Percentiles rank a stretch among this genome's conserved stretches.
phyloP scores from a whole-genome alignment of 1,284 basidiomycete species.

The Heimioporus retisporus region DNA sequence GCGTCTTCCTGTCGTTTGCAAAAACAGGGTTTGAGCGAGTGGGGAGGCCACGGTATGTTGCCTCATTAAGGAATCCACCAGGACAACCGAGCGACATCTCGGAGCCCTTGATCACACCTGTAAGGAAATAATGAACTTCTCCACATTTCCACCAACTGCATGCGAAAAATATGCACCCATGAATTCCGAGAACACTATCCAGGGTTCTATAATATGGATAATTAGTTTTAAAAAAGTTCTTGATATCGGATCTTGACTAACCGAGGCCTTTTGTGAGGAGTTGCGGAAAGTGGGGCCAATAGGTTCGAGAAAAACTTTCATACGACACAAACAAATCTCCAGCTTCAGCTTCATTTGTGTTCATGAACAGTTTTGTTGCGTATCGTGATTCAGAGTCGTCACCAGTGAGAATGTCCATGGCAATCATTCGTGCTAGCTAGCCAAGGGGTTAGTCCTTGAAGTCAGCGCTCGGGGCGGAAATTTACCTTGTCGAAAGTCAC shows the following conservation, averaged over 20 bases:
- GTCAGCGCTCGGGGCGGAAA: neutral
- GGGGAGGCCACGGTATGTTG: conserved; percentile 60
- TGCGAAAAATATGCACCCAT: conserved; percentile 54
- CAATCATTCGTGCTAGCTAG: conserved; percentile 26
- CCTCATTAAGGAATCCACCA: conserved; percentile 53
- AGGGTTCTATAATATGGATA: conserved; percentile 56
- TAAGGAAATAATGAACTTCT: neutral
- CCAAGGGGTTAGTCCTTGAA: conserved; percentile 10
- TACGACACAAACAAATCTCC: conserved; percentile 54
- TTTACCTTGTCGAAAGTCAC: conserved; percentile 71
- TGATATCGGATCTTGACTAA: conserved; percentile 34
- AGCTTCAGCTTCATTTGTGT: conserved; percentile 22
- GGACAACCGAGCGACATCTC: conserved; percentile 54
- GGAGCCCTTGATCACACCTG: conserved; percentile 77
- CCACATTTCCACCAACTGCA: neutral
- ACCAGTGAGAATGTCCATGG: conserved; percentile 33
- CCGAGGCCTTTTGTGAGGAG: conserved; percentile 66
- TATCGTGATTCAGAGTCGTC: conserved; percentile 16
- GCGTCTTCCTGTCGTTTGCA: conserved; percentile 53
- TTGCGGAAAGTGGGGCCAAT: conserved; percentile 76
- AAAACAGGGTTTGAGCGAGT: conserved; percentile 65
- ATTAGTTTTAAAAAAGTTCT: neutral
- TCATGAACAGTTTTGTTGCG: conserved; percentile 26
- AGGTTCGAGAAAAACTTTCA: conserved; percentile 59
- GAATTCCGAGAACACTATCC: conserved; percentile 75